These are phyloP conservation scores for Yamadazyma friedrichii DNA, from an alignment of 1,139 yeast species.

Conservation along the genomic window DNA sequence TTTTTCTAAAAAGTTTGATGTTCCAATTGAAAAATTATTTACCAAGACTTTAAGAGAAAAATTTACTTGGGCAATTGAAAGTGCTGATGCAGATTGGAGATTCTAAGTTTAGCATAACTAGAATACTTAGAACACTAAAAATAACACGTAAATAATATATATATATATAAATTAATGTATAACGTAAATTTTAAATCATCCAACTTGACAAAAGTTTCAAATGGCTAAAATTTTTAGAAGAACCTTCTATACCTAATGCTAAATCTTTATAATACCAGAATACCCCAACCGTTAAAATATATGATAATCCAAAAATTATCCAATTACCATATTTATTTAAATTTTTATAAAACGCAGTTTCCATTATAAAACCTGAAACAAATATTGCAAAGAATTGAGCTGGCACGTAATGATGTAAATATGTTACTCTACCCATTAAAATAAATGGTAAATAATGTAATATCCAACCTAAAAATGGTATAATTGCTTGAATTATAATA, in stretches of 20 bases:
- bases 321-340: slow-evolving; percentile 12
- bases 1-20: slow-evolving; percentile 81
- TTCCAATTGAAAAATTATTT: slow-evolving; percentile 89
- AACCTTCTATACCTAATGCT: slow-evolving; percentile 88
- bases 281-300: slow-evolving; percentile 26
- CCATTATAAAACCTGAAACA: slow-evolving; percentile 46
- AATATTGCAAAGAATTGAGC: slow-evolving; percentile 94
- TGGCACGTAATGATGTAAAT: slow-evolving; percentile 95
- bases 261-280: slow-evolving; percentile 75
- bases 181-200: slow-evolving; percentile 31
- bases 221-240: slow-evolving; percentile 61
- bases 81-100: slow-evolving; percentile 85
- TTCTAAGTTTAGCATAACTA: slow-evolving; percentile 27
- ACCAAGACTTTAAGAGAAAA: slow-evolving; percentile 90
- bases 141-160: too few species aligned
- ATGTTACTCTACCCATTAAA: slow-evolving; percentile 95
- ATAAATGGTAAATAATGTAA: slow-evolving; percentile 88
- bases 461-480: slow-evolving; percentile 91
- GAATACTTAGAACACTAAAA: neutral
- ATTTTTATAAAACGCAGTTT: slow-evolving; percentile 21
- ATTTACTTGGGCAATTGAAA: slow-evolving; percentile 94
- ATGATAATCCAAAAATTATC: slow-evolving; percentile 10
- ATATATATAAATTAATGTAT: neutral
- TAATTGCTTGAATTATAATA: slow-evolving; percentile 12
- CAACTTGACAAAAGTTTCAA: slow-evolving; percentile 75